Base-by-base conservation (phyloP, 2,329 filamentous ascomycete genomes). In the Fusarium austroafricanum region DNA sequence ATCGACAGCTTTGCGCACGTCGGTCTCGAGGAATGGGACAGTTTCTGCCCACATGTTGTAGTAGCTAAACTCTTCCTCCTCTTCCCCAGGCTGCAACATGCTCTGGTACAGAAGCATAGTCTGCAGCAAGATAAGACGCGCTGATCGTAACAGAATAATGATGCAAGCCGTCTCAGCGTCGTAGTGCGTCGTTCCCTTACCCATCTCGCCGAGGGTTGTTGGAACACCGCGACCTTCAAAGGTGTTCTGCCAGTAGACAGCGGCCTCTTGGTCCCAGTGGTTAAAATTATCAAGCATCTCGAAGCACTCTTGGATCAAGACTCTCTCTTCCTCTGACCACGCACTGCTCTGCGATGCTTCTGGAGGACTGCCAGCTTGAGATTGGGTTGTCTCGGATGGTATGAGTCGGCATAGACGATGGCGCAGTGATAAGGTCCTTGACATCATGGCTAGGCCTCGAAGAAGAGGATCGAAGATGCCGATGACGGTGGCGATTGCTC, bases 101-200 rank as follows among this genome's bases (percentile, higher is more conserved):
- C 47, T 54, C 14, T 73, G 70, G 43, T 75, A 75, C 6, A 73
- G 45, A 10, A 78, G 67, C 59, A 78, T 70, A 29, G 68, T 75
- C 40, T 75, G 52, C 10, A 78, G 45, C 1, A 78, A 42, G 2
- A 78, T 77, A 3, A 78, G 67, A 2, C 76, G 71, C 8, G 74
- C 72, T 1, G 76, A 76, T 8, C 76, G 71, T 5, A 78, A 57
- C 11, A 78, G 52, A 21, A 78, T 73, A 33, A 78, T 74, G 28
- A 70, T 77, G 52, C 76, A 78, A 0, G 76, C 76, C 10, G 76
- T 78, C 45, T 77, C 75, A 3, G 70, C 62, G 40, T 78, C 76
- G 54, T 72, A 78, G 52, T 71, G 68, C 5, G 47, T 65, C 6
- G 38, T 59, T 4, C 52, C 65, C 1, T 65, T 55, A 6, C 42